phyloP scores from a whole-genome alignment of 257 asterid genomes.

The Solanum gracilifrons region DNA sequence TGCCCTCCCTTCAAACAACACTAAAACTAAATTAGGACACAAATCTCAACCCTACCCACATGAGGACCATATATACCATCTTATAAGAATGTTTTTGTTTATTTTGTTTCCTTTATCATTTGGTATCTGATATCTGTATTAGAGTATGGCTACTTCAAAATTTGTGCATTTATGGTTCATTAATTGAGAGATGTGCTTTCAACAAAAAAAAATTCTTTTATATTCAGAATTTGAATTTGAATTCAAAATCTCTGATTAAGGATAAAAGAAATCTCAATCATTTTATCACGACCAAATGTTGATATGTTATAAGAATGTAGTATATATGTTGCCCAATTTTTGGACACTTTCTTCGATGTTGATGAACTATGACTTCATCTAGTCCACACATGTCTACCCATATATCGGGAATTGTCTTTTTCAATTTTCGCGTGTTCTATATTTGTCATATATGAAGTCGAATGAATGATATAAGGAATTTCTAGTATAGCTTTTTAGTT shows the following conservation, averaged over 20 bases:
- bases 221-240: background rate
- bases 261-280: accelerated
- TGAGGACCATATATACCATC: background rate
- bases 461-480: background rate
- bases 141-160: accelerated
- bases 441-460: background rate
- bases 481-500: background rate
- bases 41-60: background rate
- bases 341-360: conserved; percentile 27
- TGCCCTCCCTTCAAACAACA: background rate
- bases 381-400: background rate
- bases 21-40: background rate
- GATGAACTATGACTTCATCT: background rate
- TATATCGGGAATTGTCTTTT: background rate
- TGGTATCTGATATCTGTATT: accelerated
- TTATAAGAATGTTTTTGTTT: conserved; percentile 1
- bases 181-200: accelerated
- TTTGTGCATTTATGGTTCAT: background rate
- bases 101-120: background rate
- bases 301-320: background rate
- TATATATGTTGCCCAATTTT: conserved; percentile 25
- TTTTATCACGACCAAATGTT: accelerated
- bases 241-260: background rate
- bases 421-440: background rate
- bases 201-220: background rate